Evolutionary conservation across 179 eudicot species (phyloP).

Genomic region (Actinidia polygama): DNA sequence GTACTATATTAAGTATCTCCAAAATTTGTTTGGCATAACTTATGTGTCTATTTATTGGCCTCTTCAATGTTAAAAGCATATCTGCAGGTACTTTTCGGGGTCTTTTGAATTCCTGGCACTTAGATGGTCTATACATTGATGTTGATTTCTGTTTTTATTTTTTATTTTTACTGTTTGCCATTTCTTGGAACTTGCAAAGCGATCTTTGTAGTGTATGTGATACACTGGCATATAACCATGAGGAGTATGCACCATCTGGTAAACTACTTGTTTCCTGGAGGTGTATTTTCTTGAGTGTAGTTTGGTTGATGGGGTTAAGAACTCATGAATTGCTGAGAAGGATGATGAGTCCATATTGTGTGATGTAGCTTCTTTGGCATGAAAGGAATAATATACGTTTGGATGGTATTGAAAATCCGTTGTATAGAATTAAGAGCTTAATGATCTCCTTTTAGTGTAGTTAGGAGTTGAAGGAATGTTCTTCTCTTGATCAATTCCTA

Average conservation of each 20-base stretch:
- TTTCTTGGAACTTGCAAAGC: neutral
- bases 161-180: neutral
- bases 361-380: too few relatives aligned
- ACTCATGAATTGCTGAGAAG: too few relatives aligned
- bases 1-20: neutral
- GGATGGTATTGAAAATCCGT: too few relatives aligned
- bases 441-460: too few relatives aligned
- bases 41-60: neutral
- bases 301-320: neutral
- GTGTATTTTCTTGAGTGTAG: neutral
- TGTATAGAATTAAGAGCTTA: too few relatives aligned
- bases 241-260: neutral
- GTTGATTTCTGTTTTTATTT: neutral
- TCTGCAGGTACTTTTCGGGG: neutral
- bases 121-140: neutral
- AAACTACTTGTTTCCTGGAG: neutral
- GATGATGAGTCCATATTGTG: too few relatives aligned
- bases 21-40: neutral
- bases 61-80: neutral
- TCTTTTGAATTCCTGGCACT: conserved; percentile 10
- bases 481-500: too few relatives aligned
- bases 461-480: too few relatives aligned
- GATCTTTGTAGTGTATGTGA: conserved; percentile 3
- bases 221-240: neutral
- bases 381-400: too few relatives aligned